Conservation (phyloP, 305 asterid genomes). For the Fraxinus latifolia region DNA sequence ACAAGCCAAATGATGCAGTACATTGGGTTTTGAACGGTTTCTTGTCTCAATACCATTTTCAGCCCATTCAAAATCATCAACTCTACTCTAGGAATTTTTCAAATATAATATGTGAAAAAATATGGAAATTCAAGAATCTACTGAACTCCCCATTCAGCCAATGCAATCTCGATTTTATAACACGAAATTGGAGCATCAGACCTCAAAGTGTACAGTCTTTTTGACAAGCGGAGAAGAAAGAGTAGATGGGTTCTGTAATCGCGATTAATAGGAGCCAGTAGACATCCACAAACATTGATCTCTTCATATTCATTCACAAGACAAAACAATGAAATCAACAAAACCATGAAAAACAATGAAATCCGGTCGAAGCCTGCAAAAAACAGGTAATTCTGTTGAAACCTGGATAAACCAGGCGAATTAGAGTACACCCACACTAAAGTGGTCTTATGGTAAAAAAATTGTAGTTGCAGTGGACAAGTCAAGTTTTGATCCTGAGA, state of each 20-base stretch:
- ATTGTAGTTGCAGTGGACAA: background rate
- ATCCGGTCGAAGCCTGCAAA: background rate
- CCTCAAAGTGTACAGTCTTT: background rate
- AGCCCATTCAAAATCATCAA: background rate
- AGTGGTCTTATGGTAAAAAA: background rate
- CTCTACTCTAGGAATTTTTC: background rate
- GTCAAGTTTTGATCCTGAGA: background rate
- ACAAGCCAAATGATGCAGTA: background rate
- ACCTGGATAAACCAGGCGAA: background rate
- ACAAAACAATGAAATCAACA: background rate
- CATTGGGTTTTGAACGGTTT: background rate
- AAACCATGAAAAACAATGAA: background rate
- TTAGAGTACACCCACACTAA: background rate
- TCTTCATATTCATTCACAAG: background rate
- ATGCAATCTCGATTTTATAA: background rate
- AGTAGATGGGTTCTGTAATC: background rate
- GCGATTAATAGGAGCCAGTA: background rate
- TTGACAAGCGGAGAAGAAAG: background rate
- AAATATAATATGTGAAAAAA: background rate
- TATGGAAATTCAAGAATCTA: background rate
- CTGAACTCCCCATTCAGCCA: background rate
- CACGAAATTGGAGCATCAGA: background rate
- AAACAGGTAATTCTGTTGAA: background rate
- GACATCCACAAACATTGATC: background rate
- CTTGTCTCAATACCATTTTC: background rate